Percentiles rank a stretch among this genome's conserved stretches.
Conservation (phyloP, 768 basidiomycete genomes). For the Podaxis sp. region DNA sequence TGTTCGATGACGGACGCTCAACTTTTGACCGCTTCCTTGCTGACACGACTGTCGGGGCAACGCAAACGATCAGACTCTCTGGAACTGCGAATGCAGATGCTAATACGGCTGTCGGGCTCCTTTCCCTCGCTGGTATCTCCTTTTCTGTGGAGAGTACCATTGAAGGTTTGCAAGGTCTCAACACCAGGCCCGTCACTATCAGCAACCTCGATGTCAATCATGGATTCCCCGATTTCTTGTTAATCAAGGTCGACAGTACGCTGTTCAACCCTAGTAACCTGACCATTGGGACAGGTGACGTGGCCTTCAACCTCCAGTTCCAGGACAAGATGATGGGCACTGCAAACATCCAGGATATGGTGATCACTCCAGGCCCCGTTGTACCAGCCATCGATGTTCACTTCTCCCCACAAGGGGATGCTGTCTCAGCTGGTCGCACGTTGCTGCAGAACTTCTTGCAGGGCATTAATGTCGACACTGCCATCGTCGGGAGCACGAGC, state of each 20-base stretch:
- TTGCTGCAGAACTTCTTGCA: constrained; percentile 71
- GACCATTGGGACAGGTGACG: constrained; percentile 58
- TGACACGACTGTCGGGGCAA: constrained; percentile 49
- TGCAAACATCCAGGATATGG: constrained; percentile 44
- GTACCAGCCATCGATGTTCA: constrained; percentile 55
- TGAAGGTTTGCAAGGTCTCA: constrained; percentile 62
- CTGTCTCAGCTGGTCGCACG: constrained; percentile 48
- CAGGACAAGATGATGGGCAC: constrained; percentile 54
- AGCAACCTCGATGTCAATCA: constrained; percentile 62
- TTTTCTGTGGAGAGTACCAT: constrained; percentile 61
- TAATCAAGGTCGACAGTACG: constrained; percentile 60
- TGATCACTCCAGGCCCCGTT: constrained; percentile 56
- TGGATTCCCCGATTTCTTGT: constrained; percentile 63
- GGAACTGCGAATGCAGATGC: constrained; percentile 58
- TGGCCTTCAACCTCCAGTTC: constrained; percentile 58
- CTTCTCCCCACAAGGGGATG: constrained; percentile 55
- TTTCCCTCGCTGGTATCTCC: constrained; percentile 53
- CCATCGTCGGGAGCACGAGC: constrained; percentile 50
- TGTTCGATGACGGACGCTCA: constrained; percentile 43
- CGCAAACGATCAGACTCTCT: constrained; percentile 47
- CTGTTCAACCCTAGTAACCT: constrained; percentile 62
- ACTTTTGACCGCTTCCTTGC: constrained; percentile 64
- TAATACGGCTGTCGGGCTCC: constrained; percentile 61
- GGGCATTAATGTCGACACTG: constrained; percentile 52
- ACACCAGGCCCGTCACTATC: constrained; percentile 54